A percentile compares a stretch with the other conserved stretches of the same genome.
Evolutionary conservation across 257 asterid species (phyloP).

Genomic region (Solanum stenotomum): DNA sequence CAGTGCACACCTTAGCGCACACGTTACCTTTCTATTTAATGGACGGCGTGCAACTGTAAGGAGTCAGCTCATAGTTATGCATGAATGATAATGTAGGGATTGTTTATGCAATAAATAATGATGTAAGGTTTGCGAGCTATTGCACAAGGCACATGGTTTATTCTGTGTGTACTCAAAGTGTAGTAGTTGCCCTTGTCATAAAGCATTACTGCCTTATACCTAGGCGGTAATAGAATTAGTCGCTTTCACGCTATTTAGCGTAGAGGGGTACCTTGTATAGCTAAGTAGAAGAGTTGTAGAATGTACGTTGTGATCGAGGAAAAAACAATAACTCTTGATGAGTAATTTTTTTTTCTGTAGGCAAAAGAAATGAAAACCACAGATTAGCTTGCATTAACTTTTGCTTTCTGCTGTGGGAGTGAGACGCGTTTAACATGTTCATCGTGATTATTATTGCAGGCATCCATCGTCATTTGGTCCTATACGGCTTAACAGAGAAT

Average conservation of each 20-base stretch:
- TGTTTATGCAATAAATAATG: neutral
- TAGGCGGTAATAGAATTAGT: too few species aligned
- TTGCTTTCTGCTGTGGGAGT: neutral
- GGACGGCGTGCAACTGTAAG: neutral
- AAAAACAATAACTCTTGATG: too few species aligned
- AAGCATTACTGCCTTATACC: too few species aligned
- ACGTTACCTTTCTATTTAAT: neutral
- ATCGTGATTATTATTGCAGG: constrained; percentile 36
- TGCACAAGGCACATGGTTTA: neutral
- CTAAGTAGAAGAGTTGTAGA: neutral
- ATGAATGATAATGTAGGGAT: neutral
- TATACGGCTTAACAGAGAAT: constrained; percentile 27
- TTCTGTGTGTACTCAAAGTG: too few species aligned
- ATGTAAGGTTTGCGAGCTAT: neutral
- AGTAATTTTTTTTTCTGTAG: too few species aligned
- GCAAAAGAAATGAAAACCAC: too few species aligned
- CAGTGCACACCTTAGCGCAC: neutral
- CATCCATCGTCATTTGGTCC: constrained; percentile 55
- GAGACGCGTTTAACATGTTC: neutral
- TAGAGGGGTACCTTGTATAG: neutral
- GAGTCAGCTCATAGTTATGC: neutral
- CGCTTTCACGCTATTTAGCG: neutral
- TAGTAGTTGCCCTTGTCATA: too few species aligned
- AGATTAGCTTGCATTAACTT: neutral
- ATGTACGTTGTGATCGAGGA: too few species aligned